Conservation (phyloP, 495 filamentous ascomycete genomes). For the Aspergillus mulundensis region DNA sequence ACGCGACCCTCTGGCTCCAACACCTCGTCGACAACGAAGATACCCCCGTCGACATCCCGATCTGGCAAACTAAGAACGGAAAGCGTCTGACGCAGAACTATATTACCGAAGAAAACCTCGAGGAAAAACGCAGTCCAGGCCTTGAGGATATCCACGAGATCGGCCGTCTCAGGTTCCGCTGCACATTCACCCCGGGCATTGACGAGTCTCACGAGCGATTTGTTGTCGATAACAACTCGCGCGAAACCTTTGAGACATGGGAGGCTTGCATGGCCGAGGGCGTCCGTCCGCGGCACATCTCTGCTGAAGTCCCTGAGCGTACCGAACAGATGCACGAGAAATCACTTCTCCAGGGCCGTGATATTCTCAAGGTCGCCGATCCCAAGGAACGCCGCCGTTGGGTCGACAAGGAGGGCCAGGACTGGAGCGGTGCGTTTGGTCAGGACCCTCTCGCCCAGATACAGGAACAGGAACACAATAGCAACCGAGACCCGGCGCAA, state of each 20-base stretch:
- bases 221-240: conserved; percentile 78
- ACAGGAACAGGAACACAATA: conserved; percentile 34
- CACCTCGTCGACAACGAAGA: conserved; percentile 77
- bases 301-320: conserved; percentile 60
- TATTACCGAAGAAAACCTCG: conserved; percentile 67
- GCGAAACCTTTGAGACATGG: conserved; percentile 93
- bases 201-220: conserved; percentile 82
- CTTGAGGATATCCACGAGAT: conserved; percentile 71
- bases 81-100: conserved; percentile 84
- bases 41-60: conserved; percentile 72
- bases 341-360: conserved; percentile 69
- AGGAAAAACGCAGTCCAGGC: conserved; percentile 55
- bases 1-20: conserved; percentile 81
- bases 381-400: conserved; percentile 71
- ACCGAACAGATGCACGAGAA: conserved; percentile 72
- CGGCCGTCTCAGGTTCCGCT: conserved; percentile 73
- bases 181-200: conserved; percentile 81
- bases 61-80: conserved; percentile 74
- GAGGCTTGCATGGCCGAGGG: conserved; percentile 85
- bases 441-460: conserved; percentile 56
- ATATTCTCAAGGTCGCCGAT: conserved; percentile 67
- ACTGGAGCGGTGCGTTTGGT: conserved; percentile 87
- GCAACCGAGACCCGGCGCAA: not conserved
- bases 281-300: conserved; percentile 63
- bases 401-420: conserved; percentile 73